Conservation (phyloP, 768 basidiomycete genomes). For the Guyanaporus albipodus region DNA sequence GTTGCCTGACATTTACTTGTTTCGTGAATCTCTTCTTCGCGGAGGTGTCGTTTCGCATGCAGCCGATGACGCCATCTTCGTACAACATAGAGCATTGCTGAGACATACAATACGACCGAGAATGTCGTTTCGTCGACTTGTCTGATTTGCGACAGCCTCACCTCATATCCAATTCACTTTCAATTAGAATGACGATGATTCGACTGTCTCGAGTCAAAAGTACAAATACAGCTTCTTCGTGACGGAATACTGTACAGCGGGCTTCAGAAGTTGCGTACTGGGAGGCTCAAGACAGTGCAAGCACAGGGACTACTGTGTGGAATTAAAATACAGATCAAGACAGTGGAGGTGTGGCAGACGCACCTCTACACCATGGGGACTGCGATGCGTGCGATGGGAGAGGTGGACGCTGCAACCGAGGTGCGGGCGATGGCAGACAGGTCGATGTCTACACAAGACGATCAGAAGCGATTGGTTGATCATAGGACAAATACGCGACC, state of each 20-base stretch:
- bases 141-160: no score
- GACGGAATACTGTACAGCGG: conserved; percentile 6
- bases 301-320: not conserved
- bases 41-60: no score
- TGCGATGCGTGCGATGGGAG: conserved; percentile 33
- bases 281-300: not conserved
- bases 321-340: not conserved
- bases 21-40: no score
- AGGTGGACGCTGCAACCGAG: conserved; percentile 64
- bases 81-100: no score
- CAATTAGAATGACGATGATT: conserved; percentile 1
- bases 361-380: conserved; percentile 21
- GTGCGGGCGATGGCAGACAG: conserved; percentile 80
- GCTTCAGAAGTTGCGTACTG: not conserved
- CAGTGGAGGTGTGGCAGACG: not conserved
- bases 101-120: no score
- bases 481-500: conserved; percentile 32
- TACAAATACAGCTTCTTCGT: conserved; percentile 21
- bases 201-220: not conserved
- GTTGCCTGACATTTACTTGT: no score
- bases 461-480: not conserved
- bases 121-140: no score
- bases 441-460: conserved; percentile 40
- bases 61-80: no score
- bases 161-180: no score